phyloP scores from a whole-genome alignment of 2,329 filamentous ascomycete genomes.

The Cylindrodendrum hubeiense region DNA sequence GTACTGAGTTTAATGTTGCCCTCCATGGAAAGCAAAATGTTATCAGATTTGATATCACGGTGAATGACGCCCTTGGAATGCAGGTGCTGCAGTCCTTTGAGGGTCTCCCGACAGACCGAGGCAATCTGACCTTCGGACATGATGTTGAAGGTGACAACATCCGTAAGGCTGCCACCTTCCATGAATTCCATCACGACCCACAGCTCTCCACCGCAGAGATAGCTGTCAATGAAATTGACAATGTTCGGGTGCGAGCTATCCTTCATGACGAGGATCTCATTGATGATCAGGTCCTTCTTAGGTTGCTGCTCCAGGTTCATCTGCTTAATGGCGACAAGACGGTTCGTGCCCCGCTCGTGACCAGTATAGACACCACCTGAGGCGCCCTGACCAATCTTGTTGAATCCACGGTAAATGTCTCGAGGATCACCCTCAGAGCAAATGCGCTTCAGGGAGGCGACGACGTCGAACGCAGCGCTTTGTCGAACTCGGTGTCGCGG shows the following conservation, averaged over 20 bases:
- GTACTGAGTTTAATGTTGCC: conserved; percentile 97
- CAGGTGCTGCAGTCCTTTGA: conserved; percentile 92
- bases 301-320: conserved; percentile 99
- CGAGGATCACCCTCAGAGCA: conserved; percentile 92
- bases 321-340: conserved; percentile 97
- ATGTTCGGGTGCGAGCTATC: conserved; percentile 98
- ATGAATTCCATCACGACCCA: conserved; percentile 99
- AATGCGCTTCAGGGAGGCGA: conserved; percentile 86
- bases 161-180: conserved; percentile 97
- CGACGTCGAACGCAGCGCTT: conserved; percentile 85
- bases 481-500: conserved; percentile 84
- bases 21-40: conserved; percentile 92
- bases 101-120: conserved; percentile 92
- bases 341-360: conserved; percentile 85
- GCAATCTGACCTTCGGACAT: conserved; percentile 99
- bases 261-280: conserved; percentile 99
- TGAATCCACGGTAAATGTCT: conserved; percentile 86
- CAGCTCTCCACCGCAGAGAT: conserved; percentile 87
- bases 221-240: conserved; percentile 99
- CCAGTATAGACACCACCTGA: conserved; percentile 96
- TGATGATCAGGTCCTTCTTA: conserved; percentile 99
- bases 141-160: conserved; percentile 99
- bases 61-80: conserved; percentile 99
- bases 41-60: conserved; percentile 99
- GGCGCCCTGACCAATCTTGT: conserved; percentile 97